Conservation (phyloP, 202 grass and related monocot genomes). For the Dendrocalamus latiflorus region DNA sequence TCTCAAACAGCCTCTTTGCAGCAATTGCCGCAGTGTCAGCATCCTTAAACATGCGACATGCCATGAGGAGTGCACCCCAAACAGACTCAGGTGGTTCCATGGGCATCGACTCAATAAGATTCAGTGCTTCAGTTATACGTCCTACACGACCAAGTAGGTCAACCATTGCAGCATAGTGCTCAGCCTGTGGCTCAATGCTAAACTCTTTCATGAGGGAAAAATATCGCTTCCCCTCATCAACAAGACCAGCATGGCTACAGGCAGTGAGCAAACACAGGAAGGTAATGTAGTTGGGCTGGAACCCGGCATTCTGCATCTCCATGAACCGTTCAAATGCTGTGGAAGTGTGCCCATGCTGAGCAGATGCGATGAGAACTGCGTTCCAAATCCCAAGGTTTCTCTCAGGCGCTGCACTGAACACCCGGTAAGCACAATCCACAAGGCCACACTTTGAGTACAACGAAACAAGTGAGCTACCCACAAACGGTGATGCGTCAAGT, state of each 20-base stretch:
- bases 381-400: constrained; percentile 88
- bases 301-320: constrained; percentile 60
- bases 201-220: constrained; percentile 64
- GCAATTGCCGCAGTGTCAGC: constrained; percentile 61
- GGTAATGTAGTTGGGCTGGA: constrained; percentile 67
- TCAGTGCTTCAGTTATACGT: constrained; percentile 62
- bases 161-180: constrained; percentile 86
- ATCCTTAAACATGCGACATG: constrained; percentile 85
- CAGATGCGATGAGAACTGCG: constrained; percentile 65
- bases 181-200: constrained; percentile 45
- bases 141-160: constrained; percentile 83
- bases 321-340: constrained; percentile 52
- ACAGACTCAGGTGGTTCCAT: constrained; percentile 82
- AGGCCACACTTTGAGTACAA: constrained; percentile 92
- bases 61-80: constrained; percentile 86
- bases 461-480: constrained; percentile 69
- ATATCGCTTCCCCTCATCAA: constrained; percentile 66
- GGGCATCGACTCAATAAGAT: constrained; percentile 80
- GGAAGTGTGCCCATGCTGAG: constrained; percentile 69
- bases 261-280: constrained; percentile 81
- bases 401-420: constrained; percentile 53
- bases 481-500: constrained; percentile 65
- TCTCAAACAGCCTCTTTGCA: constrained; percentile 61
- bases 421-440: constrained; percentile 56
- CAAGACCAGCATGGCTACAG: constrained; percentile 76